phyloP scores from a whole-genome alignment of 345 rosid genomes.

The Chamaenerion angustifolium region DNA sequence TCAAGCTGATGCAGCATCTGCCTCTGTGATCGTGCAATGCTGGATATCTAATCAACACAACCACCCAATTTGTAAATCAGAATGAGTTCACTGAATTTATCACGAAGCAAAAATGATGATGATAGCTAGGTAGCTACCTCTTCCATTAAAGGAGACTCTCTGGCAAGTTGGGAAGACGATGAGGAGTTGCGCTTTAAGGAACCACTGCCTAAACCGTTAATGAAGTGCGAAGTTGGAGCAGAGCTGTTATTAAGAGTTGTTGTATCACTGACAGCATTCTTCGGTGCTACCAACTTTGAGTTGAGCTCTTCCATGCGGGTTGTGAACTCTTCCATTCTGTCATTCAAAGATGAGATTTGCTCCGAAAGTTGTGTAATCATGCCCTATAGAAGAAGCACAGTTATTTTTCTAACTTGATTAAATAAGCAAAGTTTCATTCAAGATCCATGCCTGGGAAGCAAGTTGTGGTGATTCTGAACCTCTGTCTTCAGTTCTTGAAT shows the following conservation, averaged over 20 bases:
- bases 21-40: constrained; percentile 51
- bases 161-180: constrained; percentile 65
- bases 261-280: constrained; percentile 33
- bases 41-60: constrained; percentile 38
- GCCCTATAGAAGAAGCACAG: constrained; percentile 26
- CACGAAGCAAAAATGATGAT: background rate
- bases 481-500: constrained; percentile 34
- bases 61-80: constrained; percentile 7
- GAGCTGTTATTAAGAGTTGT: constrained; percentile 13
- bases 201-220: constrained; percentile 68
- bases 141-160: constrained; percentile 64
- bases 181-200: constrained; percentile 58
- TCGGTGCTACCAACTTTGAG: constrained; percentile 41
- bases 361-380: constrained; percentile 74
- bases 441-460: constrained; percentile 35
- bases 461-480: constrained; percentile 25
- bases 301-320: constrained; percentile 59
- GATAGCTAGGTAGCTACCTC: constrained; percentile 37
- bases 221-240: constrained; percentile 22
- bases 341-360: constrained; percentile 73
- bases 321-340: constrained; percentile 91
- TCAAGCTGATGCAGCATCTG: constrained; percentile 70
- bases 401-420: background rate
- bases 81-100: background rate
- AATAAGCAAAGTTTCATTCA: constrained; percentile 1